Evolutionary conservation across 108 stramenopile species (phyloP).

Genomic region (Nitzschia sp.): DNA sequence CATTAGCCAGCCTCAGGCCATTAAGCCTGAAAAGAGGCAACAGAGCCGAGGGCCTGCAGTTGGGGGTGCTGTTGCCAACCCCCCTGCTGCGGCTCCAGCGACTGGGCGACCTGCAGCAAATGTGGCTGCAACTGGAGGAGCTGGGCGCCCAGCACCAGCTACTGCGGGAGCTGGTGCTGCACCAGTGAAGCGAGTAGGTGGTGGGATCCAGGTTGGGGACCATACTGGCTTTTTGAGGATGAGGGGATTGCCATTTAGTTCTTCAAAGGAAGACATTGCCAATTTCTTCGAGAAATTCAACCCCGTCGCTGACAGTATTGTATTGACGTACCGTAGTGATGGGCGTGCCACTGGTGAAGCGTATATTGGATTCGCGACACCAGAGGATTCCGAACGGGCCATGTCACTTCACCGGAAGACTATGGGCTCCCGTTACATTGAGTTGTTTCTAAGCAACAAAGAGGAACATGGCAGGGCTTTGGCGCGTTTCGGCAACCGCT

Average conservation of each 20-base stretch:
- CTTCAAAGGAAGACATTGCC: slow-evolving; percentile 84
- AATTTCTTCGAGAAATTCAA: slow-evolving; percentile 87
- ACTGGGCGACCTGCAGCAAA: slow-evolving; percentile 26
- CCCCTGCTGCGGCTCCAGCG: background rate
- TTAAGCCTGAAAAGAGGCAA: background rate
- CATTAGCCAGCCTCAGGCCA: background rate
- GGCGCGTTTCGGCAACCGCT: slow-evolving; percentile 71
- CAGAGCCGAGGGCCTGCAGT: slow-evolving; percentile 4
- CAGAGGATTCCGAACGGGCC: slow-evolving; percentile 79
- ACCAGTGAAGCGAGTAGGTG: slow-evolving; percentile 57
- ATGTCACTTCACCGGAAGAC: slow-evolving; percentile 85
- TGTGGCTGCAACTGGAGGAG: slow-evolving; percentile 24
- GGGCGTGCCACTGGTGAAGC: slow-evolving; percentile 93
- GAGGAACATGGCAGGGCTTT: slow-evolving; percentile 86
- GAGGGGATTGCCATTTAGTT: slow-evolving; percentile 91
- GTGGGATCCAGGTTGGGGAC: slow-evolving; percentile 83
- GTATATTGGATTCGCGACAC: slow-evolving; percentile 80
- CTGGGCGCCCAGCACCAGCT: slow-evolving; percentile 36
- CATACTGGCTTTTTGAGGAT: slow-evolving; percentile 91
- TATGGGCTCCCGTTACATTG: slow-evolving; percentile 91
- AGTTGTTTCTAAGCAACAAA: slow-evolving; percentile 93
- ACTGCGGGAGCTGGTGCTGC: slow-evolving; percentile 18
- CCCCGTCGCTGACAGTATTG: slow-evolving; percentile 75
- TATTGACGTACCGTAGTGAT: slow-evolving; percentile 87
- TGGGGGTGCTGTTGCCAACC: slow-evolving; percentile 1